These are phyloP conservation scores for Galerina sulciceps DNA, from an alignment of 768 basidiomycete species.

Conservation along the genomic window DNA sequence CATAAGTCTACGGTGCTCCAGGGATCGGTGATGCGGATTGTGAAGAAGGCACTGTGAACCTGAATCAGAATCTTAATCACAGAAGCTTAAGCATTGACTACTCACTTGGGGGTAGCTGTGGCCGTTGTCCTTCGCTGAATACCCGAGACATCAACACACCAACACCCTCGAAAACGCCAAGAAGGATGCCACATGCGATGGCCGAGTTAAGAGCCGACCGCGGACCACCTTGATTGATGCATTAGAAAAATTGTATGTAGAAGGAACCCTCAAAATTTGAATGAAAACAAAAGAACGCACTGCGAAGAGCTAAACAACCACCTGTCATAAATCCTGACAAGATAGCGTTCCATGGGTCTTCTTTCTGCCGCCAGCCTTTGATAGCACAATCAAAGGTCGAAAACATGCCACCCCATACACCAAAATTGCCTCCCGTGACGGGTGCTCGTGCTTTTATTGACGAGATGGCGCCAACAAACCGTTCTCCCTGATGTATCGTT, in stretches of 20 bases:
- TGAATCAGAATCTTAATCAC: background rate
- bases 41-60: slow-evolving; percentile 34
- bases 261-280: background rate
- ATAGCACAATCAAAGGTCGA: slow-evolving; percentile 98
- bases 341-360: slow-evolving; percentile 99
- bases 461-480: slow-evolving; percentile 90
- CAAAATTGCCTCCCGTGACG: slow-evolving; percentile 97
- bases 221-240: slow-evolving; percentile 73
- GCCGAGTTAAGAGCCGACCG: slow-evolving; percentile 91
- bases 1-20: slow-evolving; percentile 53
- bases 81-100: slow-evolving; percentile 11
- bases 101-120: slow-evolving; percentile 81
- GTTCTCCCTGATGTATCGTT: slow-evolving; percentile 72
- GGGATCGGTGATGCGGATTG: slow-evolving; percentile 47
- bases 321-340: slow-evolving; percentile 98
- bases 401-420: slow-evolving; percentile 97
- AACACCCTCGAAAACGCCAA: slow-evolving; percentile 94
- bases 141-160: slow-evolving; percentile 91
- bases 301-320: slow-evolving; percentile 91
- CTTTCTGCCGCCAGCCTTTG: slow-evolving; percentile 95
- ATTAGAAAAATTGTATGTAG: background rate
- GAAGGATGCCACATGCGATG: slow-evolving; percentile 92
- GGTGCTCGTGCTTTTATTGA: slow-evolving; percentile 98
- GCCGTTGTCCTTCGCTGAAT: slow-evolving; percentile 82
- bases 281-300: slow-evolving; percentile 56